A percentile compares a stretch with the other conserved stretches of the same genome.
These are phyloP conservation scores for Linum usitatissimum DNA, from an alignment of 345 rosid species.

Conservation along the genomic window DNA sequence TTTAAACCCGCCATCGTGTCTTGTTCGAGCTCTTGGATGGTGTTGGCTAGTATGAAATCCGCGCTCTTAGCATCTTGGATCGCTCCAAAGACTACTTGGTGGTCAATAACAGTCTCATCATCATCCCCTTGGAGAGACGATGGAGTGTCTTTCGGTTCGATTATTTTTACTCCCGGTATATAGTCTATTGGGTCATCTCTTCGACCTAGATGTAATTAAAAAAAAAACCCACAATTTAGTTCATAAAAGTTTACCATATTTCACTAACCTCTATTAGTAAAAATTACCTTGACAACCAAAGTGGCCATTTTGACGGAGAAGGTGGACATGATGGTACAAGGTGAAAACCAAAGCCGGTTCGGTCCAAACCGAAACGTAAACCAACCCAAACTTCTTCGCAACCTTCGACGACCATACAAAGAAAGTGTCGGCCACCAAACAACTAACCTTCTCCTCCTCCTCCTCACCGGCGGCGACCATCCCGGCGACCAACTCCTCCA, in stretches of 20 bases:
- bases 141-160: constrained; percentile 49
- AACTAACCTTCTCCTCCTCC: constrained; percentile 23
- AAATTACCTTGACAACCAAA: constrained; percentile 41
- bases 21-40: constrained; percentile 55
- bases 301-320: constrained; percentile 54
- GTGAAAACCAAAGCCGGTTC: constrained; percentile 61
- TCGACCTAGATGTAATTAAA: constrained; percentile 17
- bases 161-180: constrained; percentile 39
- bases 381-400: constrained; percentile 47
- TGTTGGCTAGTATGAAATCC: constrained; percentile 66
- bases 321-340: constrained; percentile 62
- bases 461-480: constrained; percentile 16
- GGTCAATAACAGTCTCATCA: constrained; percentile 35
- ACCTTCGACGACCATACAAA: constrained; percentile 57
- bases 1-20: constrained; percentile 35
- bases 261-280: too few species aligned
- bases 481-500: constrained; percentile 39
- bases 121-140: constrained; percentile 74
- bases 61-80: constrained; percentile 48
- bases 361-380: constrained; percentile 71
- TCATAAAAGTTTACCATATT: too few species aligned
- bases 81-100: constrained; percentile 45
- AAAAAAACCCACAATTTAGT: too few species aligned
- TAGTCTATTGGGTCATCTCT: constrained; percentile 37
- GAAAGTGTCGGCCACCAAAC: constrained; percentile 61